Conservation (phyloP, 2,329 filamentous ascomycete species). For the Colletotrichum sp. region DNA sequence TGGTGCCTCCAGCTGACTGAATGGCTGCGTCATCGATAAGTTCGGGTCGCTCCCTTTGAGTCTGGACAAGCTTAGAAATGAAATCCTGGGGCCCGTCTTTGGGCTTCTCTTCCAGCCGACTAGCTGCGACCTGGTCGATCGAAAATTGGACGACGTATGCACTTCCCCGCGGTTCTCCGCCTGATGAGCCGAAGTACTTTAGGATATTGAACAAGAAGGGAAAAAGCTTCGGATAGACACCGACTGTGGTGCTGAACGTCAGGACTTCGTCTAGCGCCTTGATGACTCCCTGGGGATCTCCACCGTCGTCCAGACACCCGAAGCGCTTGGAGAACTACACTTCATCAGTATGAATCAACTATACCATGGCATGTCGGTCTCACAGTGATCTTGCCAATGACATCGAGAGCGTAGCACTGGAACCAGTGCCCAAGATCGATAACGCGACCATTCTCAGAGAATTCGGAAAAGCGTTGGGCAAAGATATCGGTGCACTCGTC, state of each 20-base stretch:
- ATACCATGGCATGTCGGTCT: background rate
- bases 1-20: slow-evolving; percentile 14
- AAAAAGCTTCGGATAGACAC: slow-evolving; percentile 22
- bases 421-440: slow-evolving; percentile 49
- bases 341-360: background rate
- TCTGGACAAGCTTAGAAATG: background rate
- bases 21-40: slow-evolving; percentile 38
- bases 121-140: background rate
- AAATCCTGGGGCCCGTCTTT: background rate
- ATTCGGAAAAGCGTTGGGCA: slow-evolving; percentile 37
- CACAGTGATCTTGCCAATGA: slow-evolving; percentile 54
- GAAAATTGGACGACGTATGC: too few relatives aligned
- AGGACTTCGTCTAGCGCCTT: slow-evolving; percentile 36
- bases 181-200: too few relatives aligned
- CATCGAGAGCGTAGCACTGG: slow-evolving; percentile 55
- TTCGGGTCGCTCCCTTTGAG: slow-evolving; percentile 29
- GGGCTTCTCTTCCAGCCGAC: background rate
- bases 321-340: slow-evolving; percentile 24
- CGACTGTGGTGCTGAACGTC: slow-evolving; percentile 39
- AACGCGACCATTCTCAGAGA: slow-evolving; percentile 27
- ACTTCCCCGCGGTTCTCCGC: too few relatives aligned
- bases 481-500: slow-evolving; percentile 51
- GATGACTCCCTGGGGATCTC: slow-evolving; percentile 50
- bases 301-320: slow-evolving; percentile 51
- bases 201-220: too few relatives aligned